Evolutionary conservation across 192 early-diverging fungal species (phyloP), one percentile per base, ranked within the genome.

Genomic region (Entomortierella parvispora): DNA sequence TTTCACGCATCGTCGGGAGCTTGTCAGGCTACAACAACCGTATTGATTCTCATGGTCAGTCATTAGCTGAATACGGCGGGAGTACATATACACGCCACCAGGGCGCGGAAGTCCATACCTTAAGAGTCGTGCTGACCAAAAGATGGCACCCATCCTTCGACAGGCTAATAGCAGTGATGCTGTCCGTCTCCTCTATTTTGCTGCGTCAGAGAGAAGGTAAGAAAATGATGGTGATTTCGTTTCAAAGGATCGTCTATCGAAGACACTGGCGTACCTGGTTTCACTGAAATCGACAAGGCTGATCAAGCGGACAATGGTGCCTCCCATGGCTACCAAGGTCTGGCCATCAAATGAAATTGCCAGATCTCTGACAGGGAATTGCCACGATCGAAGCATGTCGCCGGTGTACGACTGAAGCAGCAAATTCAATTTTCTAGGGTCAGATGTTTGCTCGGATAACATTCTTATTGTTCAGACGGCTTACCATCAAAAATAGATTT

Each of bases 401-500:
- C 91, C 94, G 8, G 60, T 23, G 11, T 46, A 55, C n/a, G 58
- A 52, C 69, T 71, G 42, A 28, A 56, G 31, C 6, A 49, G 6
- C 4, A 5, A 17, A 34, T 32, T 6, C 28, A 22, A 20, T 34
- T 12, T 5, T 3, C 22, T 20, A 4, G n/a, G 8, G 17, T 17
- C 5, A 1, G 0, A 2, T 33, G 53, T 5, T 18, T 18, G 17
- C 29, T 20, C 29, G 26, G 17, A 55, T 14, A 20, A 46, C 34
- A 61, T 1, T 11, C n/a, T 20, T 47, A 32, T 1, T 4, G 43
- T 23, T 14, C 15, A 45, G 18, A 45, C 23, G 22, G 29, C 58
- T 64, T 87, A 89, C 90, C 93, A 94, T 96, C 44, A 95, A 70
- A 68, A 84, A 83, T 29, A 95, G 80, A 54, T 80, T 79, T 60